phyloP scores from a whole-genome alignment of 2,329 filamentous ascomycete genomes.

The Paraphoma sp. region DNA sequence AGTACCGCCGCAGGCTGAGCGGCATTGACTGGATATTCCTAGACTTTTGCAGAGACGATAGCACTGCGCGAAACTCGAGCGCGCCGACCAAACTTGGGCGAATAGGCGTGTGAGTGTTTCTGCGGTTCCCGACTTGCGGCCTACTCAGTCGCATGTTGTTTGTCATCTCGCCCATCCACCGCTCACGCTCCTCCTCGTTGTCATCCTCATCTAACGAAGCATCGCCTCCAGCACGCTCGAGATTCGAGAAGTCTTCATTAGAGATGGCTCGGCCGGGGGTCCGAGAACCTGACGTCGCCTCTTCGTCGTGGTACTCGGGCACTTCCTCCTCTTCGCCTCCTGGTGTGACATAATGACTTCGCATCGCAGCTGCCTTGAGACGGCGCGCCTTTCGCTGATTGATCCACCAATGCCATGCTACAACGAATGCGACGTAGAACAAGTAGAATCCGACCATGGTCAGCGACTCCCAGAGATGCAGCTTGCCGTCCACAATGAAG shows the following conservation, averaged over 20 bases:
- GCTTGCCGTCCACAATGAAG: constrained; percentile 82
- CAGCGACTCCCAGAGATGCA: constrained; percentile 88
- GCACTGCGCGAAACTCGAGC: constrained; percentile 88
- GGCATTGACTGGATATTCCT: constrained; percentile 75
- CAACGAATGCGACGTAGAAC: constrained; percentile 88
- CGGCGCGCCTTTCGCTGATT: constrained; percentile 67
- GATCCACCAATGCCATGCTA: constrained; percentile 89
- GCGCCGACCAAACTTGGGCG: constrained; percentile 92
- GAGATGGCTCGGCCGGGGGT: constrained; percentile 58
- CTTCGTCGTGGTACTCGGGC: constrained; percentile 60
- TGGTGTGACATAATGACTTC: constrained; percentile 74
- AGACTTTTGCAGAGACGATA: constrained; percentile 85
- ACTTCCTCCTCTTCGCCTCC: constrained; percentile 65
- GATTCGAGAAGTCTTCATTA: constrained; percentile 67
- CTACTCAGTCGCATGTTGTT: constrained; percentile 91
- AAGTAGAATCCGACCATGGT: constrained; percentile 90
- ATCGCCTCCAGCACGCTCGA: constrained; percentile 67
- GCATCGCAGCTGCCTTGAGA: constrained; percentile 72
- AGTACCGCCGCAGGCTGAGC: constrained; percentile 73
- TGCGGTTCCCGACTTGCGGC: constrained; percentile 68
- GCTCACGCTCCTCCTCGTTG: constrained; percentile 68
- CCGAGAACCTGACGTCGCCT: constrained; percentile 50
- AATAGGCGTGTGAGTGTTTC: constrained; percentile 81
- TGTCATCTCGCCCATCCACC: constrained; percentile 78
- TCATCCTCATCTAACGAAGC: constrained; percentile 60